Conservation (phyloP, 371 early-diverging fungal genomes). For the Rhizopus delemar region DNA sequence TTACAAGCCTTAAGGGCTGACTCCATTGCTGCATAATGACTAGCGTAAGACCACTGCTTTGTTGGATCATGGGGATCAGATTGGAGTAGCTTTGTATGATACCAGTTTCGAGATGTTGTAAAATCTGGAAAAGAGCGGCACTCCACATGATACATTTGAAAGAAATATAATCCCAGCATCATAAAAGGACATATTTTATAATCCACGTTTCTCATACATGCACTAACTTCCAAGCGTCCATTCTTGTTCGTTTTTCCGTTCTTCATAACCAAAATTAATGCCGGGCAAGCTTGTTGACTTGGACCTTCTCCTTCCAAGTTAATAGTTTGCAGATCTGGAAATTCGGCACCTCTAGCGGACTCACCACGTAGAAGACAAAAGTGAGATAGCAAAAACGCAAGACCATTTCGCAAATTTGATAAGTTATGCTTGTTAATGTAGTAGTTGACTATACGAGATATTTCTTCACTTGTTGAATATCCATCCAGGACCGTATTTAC, state of each 20-base stretch:
- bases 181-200: not conserved
- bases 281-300: not conserved
- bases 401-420: not conserved
- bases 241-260: constrained; percentile 1
- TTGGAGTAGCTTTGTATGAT: no score
- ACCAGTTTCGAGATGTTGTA: no score
- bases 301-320: constrained; percentile 7
- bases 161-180: no score
- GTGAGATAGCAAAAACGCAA: constrained; percentile 6
- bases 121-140: no score
- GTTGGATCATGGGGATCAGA: no score
- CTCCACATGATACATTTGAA: no score
- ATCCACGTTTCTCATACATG: not conserved
- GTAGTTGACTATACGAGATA: not conserved
- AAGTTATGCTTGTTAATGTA: not conserved
- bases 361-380: constrained; percentile 10
- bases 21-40: no score
- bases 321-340: constrained; percentile 4
- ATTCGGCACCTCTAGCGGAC: not conserved
- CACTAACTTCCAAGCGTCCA: not conserved
- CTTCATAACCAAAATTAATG: not conserved
- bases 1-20: no score
- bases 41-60: no score
- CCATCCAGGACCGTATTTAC: no score
- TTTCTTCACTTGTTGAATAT: not conserved